A percentile compares a stretch with the other conserved stretches of the same genome.
Evolutionary conservation across 352 stramenopile species (phyloP).

Genomic region (Phytophthora cactorum): DNA sequence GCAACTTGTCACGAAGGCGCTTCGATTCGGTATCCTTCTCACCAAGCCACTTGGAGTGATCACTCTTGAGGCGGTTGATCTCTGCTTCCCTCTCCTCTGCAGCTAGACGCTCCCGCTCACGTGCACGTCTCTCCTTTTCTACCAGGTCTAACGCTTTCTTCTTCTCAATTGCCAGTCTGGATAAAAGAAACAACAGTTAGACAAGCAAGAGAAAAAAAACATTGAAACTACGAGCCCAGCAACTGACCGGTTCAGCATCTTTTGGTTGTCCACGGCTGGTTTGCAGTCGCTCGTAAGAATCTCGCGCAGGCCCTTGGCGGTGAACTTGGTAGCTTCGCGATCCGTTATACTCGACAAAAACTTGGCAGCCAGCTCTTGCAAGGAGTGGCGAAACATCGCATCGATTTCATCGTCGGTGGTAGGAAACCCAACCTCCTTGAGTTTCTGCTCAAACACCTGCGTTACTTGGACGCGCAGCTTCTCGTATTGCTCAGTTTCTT

Average conservation of each 20-base stretch:
- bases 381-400: slow-evolving; percentile 52
- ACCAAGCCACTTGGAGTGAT: slow-evolving; percentile 66
- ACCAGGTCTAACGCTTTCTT: slow-evolving; percentile 60
- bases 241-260: slow-evolving; percentile 68
- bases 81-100: slow-evolving; percentile 66
- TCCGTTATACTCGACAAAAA: slow-evolving; percentile 61
- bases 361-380: slow-evolving; percentile 66
- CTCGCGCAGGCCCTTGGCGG: slow-evolving; percentile 54
- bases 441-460: slow-evolving; percentile 57
- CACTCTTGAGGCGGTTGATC: slow-evolving; percentile 69
- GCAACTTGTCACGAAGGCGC: slow-evolving; percentile 64
- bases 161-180: slow-evolving; percentile 70
- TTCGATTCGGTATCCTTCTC: slow-evolving; percentile 77
- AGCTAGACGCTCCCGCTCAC: slow-evolving; percentile 58
- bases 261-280: slow-evolving; percentile 71
- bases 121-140: slow-evolving; percentile 63
- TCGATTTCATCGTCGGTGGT: slow-evolving; percentile 74
- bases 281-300: slow-evolving; percentile 68
- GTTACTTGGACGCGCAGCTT: slow-evolving; percentile 59
- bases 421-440: slow-evolving; percentile 62
- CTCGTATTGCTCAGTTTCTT: slow-evolving; percentile 72
- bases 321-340: slow-evolving; percentile 47
- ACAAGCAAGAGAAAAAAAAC: background rate
- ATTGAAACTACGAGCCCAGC: slow-evolving; percentile 4
- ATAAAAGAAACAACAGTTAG: slow-evolving; percentile 18